Evolutionary conservation across 2,329 filamentous ascomycete species (phyloP).

Genomic region (Aspergillus sp.): DNA sequence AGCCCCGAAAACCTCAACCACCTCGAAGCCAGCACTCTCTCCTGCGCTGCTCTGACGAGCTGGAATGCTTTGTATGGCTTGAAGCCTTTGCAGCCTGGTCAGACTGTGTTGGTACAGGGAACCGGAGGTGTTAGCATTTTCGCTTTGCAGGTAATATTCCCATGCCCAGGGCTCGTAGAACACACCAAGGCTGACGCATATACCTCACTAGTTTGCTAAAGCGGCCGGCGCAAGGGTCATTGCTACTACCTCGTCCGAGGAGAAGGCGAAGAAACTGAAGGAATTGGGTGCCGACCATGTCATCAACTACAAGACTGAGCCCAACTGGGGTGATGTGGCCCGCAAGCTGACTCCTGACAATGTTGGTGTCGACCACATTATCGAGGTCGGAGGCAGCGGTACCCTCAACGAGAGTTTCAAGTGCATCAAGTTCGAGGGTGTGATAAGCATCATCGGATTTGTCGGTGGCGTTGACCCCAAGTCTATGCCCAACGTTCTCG

Average conservation of each 20-base stretch:
- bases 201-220: slow-evolving; percentile 46
- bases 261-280: slow-evolving; percentile 56
- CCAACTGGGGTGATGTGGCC: slow-evolving; percentile 63
- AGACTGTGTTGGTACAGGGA: slow-evolving; percentile 61
- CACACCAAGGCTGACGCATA: background rate
- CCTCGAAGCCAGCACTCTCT: slow-evolving; percentile 58
- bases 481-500: slow-evolving; percentile 55
- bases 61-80: slow-evolving; percentile 68
- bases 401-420: slow-evolving; percentile 60
- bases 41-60: slow-evolving; percentile 63
- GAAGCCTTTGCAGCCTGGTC: slow-evolving; percentile 54
- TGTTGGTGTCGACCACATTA: slow-evolving; percentile 61
- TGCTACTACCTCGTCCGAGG: slow-evolving; percentile 59
- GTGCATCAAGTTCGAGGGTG: slow-evolving; percentile 56
- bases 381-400: slow-evolving; percentile 67
- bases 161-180: background rate
- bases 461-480: slow-evolving; percentile 51
- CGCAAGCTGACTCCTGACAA: slow-evolving; percentile 52
- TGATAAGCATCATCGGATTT: slow-evolving; percentile 60
- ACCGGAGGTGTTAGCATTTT: slow-evolving; percentile 63
- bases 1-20: slow-evolving; percentile 59
- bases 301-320: slow-evolving; percentile 62
- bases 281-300: slow-evolving; percentile 59
- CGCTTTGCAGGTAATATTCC: slow-evolving; percentile 48
- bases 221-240: slow-evolving; percentile 58